A percentile compares a stretch with the other conserved stretches of the same genome.
phyloP scores from a whole-genome alignment of 768 basidiomycete genomes.

The Holtermanniella nyarrowii region DNA sequence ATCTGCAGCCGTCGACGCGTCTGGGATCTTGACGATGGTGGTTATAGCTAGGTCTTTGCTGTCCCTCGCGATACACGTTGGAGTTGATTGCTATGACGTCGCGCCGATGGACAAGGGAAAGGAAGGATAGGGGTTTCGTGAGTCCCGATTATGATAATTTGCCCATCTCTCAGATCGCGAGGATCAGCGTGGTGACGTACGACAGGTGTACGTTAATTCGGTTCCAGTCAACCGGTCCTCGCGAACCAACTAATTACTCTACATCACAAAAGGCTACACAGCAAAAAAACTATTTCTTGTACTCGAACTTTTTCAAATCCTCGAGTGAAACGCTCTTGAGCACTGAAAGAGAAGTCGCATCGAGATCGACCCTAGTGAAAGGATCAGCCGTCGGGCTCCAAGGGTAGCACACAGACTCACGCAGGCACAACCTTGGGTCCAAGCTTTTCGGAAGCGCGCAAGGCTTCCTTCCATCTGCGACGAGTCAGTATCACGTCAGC shows the following conservation, averaged over 20 bases:
- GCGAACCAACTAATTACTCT: background rate
- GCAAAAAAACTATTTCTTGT: background rate
- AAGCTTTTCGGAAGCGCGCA: conserved; percentile 22
- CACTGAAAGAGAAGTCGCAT: conserved; percentile 26
- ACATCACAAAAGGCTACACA: background rate
- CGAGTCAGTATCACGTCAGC: background rate
- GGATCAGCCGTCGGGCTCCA: background rate
- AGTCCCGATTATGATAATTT: no score
- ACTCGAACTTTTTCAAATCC: conserved; percentile 32
- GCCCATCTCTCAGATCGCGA: no score
- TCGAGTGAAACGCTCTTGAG: conserved; percentile 29
- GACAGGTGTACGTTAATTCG: no score
- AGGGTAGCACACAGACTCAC: conserved; percentile 12
- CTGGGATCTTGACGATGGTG: no score
- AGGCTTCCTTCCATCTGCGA: conserved; percentile 40
- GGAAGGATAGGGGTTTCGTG: no score
- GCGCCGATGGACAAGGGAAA: no score
- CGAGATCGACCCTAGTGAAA: conserved; percentile 25
- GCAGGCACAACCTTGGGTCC: conserved; percentile 27
- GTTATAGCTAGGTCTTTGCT: no score
- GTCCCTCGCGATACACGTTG: no score
- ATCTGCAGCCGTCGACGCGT: no score
- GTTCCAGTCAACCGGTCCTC: no score
- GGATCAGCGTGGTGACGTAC: no score
- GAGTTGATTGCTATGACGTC: no score